Conservation (phyloP, 129 eudicot genomes). For the Kitagawia praeruptora region DNA sequence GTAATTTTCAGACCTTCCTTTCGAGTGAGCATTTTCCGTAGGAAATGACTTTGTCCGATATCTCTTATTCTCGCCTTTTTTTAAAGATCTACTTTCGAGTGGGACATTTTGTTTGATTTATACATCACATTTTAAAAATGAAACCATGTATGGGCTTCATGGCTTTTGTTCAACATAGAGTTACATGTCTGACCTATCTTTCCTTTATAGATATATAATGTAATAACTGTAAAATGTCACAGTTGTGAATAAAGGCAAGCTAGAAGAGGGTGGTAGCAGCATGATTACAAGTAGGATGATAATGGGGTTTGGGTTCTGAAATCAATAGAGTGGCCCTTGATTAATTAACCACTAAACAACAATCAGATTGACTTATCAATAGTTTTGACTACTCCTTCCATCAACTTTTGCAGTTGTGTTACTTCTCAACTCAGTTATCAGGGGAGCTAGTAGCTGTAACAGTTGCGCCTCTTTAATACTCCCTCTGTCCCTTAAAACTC, state of each 20-base stretch:
- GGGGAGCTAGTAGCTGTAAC: neutral
- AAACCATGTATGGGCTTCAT: too few species aligned
- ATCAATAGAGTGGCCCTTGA: neutral
- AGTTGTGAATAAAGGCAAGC: neutral
- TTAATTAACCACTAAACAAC: neutral
- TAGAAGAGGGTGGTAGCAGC: neutral
- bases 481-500: too few species aligned
- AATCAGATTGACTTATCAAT: neutral
- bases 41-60: too few species aligned
- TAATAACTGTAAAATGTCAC: neutral
- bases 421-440: neutral
- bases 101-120: too few species aligned
- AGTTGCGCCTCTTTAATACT: neutral
- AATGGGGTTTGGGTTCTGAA: neutral
- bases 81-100: neutral
- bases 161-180: too few species aligned
- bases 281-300: neutral
- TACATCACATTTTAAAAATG: too few species aligned
- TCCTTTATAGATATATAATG: too few species aligned
- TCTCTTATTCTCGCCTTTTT: too few species aligned
- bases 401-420: neutral
- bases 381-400: neutral
- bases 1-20: too few species aligned
- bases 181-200: neutral
- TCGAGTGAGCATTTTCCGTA: too few species aligned